Conservation (phyloP, 306 rosid species). For the Lathyrus oleraceus region DNA sequence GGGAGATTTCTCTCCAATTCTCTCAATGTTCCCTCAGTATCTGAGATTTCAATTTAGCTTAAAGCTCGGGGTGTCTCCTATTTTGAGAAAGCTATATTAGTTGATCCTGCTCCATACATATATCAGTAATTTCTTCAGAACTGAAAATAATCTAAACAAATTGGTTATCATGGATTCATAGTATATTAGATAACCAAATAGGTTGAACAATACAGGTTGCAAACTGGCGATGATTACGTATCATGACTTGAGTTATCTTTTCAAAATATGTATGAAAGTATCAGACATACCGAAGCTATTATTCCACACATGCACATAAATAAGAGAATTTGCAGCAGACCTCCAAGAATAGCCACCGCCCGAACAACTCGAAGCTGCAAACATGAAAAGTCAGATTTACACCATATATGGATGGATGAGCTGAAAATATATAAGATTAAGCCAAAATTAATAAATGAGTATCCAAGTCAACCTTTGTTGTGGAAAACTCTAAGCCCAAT, state of each 20-base stretch:
- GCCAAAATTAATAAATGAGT: conserved; percentile 28
- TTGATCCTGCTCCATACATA: conserved; percentile 21
- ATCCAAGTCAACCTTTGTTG: conserved; percentile 65
- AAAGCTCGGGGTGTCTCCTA: conserved; percentile 7
- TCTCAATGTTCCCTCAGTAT: conserved; percentile 1
- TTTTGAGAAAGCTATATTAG: neutral
- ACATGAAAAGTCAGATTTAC: conserved; percentile 29
- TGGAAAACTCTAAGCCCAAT: conserved; percentile 86
- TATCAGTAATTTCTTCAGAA: conserved; percentile 19
- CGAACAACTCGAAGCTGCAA: conserved; percentile 91
- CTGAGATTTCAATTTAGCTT: conserved; percentile 23
- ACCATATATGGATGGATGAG: conserved; percentile 29
- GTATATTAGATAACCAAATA: conserved; percentile 2
- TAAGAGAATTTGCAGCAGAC: conserved; percentile 85
- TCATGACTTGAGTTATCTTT: neutral
- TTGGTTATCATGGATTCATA: conserved; percentile 17
- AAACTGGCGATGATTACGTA: neutral
- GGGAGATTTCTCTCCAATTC: neutral
- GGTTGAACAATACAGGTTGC: neutral
- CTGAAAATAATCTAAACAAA: neutral
- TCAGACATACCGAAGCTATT: conserved; percentile 72
- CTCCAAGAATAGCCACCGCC: conserved; percentile 94
- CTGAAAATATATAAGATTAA: conserved; percentile 12
- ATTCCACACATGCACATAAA: conserved; percentile 94
- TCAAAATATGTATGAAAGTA: conserved; percentile 30